These are phyloP conservation scores for Phyllosticta capitalensis DNA, from an alignment of 2,329 filamentous ascomycete genomes.

Conservation along the genomic window DNA sequence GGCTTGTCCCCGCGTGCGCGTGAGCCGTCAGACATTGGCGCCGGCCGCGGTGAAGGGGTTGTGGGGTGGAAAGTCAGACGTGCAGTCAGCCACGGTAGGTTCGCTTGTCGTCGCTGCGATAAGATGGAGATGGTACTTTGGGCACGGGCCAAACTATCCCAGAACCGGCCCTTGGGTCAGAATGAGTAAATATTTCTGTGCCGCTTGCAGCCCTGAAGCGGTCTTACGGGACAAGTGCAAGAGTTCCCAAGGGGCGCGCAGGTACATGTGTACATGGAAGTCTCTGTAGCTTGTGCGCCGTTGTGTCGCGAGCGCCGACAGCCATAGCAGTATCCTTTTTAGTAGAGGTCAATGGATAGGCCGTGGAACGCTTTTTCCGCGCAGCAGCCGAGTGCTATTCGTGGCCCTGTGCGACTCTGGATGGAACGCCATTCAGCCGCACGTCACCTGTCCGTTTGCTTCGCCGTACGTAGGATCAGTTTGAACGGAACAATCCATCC, in stretches of 20 bases:
- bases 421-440: neutral
- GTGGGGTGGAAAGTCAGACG: neutral
- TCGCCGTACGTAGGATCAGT: neutral
- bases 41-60: neutral
- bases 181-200: neutral
- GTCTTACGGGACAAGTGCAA: no score
- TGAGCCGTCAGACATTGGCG: neutral
- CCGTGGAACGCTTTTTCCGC: neutral
- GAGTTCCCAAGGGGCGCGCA: neutral
- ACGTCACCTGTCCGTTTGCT: neutral
- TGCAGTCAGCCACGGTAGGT: neutral
- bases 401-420: neutral
- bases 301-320: neutral
- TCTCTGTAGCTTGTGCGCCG: neutral
- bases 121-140: neutral
- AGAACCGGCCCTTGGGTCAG: neutral
- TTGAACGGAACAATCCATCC: neutral
- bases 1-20: neutral
- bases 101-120: neutral
- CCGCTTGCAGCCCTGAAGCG: neutral
- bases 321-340: neutral
- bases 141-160: neutral
- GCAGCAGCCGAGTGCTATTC: neutral
- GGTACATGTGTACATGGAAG: neutral
- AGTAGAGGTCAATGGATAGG: neutral